A percentile compares a stretch with the other conserved stretches of the same genome.
Conservation (phyloP, 305 asterid genomes). For the Fraxinus latifolia region DNA sequence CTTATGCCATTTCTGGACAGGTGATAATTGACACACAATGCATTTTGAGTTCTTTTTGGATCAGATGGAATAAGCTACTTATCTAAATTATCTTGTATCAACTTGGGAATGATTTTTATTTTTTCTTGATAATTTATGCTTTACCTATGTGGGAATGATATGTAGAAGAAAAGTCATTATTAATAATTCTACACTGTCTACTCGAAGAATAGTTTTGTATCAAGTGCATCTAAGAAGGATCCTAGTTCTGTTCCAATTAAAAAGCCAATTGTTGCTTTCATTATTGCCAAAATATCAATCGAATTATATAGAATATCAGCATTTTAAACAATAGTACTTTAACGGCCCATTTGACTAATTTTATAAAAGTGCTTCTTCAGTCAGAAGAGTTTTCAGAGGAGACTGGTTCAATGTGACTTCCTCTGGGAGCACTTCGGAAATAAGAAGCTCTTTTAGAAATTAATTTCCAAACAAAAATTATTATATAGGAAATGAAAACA, state of each 20-base stretch:
- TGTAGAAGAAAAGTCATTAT: not conserved
- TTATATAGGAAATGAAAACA: no score
- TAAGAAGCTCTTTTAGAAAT: not conserved
- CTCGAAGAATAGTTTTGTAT: not conserved
- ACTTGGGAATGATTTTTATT: not conserved
- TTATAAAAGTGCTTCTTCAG: no score
- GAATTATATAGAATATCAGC: not conserved
- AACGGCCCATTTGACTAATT: no score
- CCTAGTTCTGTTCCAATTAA: not conserved
- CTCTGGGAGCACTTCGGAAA: no score
- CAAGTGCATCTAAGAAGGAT: not conserved
- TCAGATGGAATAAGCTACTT: constrained; percentile 15
- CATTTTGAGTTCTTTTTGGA: constrained; percentile 16
- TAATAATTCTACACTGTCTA: not conserved
- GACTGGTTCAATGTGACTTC: no score
- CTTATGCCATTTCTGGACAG: constrained; percentile 96
- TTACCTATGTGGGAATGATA: not conserved
- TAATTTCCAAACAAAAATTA: no score
- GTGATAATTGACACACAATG: constrained; percentile 35
- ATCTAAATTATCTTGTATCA: not conserved
- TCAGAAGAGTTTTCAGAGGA: no score
- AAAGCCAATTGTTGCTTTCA: not conserved
- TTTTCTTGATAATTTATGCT: not conserved
- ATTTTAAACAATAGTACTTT: not conserved
- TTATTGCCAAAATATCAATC: not conserved